Evolutionary conservation across 1,139 yeast genomes (phyloP), one percentile per base, ranked within the genome.

Genomic region (Taphrina deformans): DNA sequence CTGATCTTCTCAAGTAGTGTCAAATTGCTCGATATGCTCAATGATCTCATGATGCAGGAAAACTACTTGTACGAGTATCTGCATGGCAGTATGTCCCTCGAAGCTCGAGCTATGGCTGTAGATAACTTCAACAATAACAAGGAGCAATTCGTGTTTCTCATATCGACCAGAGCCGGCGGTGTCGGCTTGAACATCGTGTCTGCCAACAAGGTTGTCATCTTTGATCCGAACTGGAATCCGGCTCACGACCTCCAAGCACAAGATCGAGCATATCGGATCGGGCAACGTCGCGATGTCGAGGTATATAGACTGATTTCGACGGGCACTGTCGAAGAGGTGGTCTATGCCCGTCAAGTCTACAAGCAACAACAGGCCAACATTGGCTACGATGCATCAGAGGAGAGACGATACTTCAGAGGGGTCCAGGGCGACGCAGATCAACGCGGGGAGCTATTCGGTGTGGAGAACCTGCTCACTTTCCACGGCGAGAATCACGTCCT

Each of bases 111-210:
- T 66, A 82, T 82, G 53, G 96, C 97, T 0, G 93, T 93, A 71
- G 99, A 93, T 75, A 96, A 90, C 21, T 93, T 86, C 76, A 92
- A 92, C 76, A 83, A 95, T 0, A 88, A 84, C 51, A 87, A 95
- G 23, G 86, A 85, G 31, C 92, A 92, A 73, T 93, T 92, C 71
- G 79, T 93, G 10, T 93, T 93, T 72, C 78, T 93, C 70, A 80
- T 93, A 69, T 93, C 99, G 0, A 93, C 99, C 0, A 85, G 98
- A 76, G 99, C 99, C n/a, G 99, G 99, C 77, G 99, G 99, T 12
- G 80, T 93, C 66, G 99, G 99, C 73, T 93, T 93, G 72, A 93
- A 93, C 73, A 81, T 93, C 72, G 92, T 97, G 0, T 83, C 90
- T 38, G 99, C 99, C 1, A 97, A 93, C 76, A 84, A 87, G 66